A percentile compares a stretch with the other conserved stretches of the same genome.
Conservation (phyloP, 1,284 basidiomycete species). For the Fistulinella staudtii region DNA sequence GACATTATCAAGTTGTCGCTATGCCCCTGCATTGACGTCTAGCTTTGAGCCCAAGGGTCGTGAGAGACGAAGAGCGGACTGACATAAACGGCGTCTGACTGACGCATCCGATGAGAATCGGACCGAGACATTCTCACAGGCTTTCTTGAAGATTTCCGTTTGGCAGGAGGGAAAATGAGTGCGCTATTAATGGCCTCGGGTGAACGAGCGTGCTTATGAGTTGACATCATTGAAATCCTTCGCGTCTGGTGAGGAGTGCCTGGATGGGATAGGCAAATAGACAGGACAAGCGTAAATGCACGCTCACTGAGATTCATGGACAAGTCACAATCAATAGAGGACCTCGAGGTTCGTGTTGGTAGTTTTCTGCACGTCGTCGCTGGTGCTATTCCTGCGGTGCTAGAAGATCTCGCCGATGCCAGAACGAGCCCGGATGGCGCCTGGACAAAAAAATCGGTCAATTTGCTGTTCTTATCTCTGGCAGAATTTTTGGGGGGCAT, state of each 20-base stretch:
- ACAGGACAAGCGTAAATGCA: background rate
- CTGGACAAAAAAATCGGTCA: slow-evolving; percentile 30
- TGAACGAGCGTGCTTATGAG: slow-evolving; percentile 31
- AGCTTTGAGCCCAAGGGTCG: slow-evolving; percentile 4
- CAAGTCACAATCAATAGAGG: background rate
- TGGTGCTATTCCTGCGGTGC: background rate
- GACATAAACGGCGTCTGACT: slow-evolving; percentile 8
- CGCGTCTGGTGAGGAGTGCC: slow-evolving; percentile 9
- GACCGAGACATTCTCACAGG: slow-evolving; percentile 8
- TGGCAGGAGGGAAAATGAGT: slow-evolving; percentile 8
- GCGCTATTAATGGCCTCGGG: slow-evolving; percentile 15
- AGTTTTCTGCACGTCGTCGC: slow-evolving; percentile 12
- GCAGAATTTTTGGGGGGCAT: slow-evolving; percentile 19
- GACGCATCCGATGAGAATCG: background rate
- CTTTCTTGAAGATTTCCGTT: slow-evolving; percentile 13
- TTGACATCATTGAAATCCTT: slow-evolving; percentile 10
- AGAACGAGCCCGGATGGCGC: slow-evolving; percentile 4
- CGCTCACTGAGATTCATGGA: slow-evolving; percentile 11
- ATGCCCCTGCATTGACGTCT: slow-evolving; percentile 1
- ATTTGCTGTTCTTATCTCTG: slow-evolving; percentile 18
- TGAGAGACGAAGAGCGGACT: slow-evolving; percentile 8
- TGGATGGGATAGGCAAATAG: slow-evolving; percentile 11
- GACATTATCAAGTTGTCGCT: slow-evolving; percentile 6
- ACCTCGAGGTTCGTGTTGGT: slow-evolving; percentile 10
- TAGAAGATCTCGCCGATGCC: slow-evolving; percentile 4